Evolutionary conservation across 177 flowering plant species (phyloP), one percentile per base, ranked within the genome.

Genomic region (Vitis hybrid): DNA sequence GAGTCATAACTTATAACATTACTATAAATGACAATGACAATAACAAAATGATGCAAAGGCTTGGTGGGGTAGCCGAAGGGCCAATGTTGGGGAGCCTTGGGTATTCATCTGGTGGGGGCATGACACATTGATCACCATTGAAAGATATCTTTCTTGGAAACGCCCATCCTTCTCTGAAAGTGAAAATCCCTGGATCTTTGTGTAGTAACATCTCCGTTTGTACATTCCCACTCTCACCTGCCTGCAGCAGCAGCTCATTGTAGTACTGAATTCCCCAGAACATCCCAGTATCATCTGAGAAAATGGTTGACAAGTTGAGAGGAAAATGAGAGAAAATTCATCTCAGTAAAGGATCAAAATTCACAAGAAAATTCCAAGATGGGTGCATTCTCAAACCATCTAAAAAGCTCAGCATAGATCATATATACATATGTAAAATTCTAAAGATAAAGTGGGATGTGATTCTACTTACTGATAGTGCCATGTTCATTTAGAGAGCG

Each of bases 281-380:
- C 83, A 90, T 80, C 11, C 93, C 98, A 1, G 87, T 84, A 67
- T 94, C 93, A 78, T 92, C 97, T 90, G 84, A 69, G 66, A 33
- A 70, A 0, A 29, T 39, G 50, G 8, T 33, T 33, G 45, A 33
- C 45, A 5, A 33, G 45, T 33, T 5, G 45, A 33, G 45, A 0
- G 1, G 7, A 6, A 6, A 33, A 33, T 33, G 45, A 33, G 45
- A 33, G 45, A 33, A 33, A 33, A 33, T 26, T 26, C 26, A 26
- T 26, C 26, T 26, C 3, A 26, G 26, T 26, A 26, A 26, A 26
- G 29, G 29, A 26, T 26, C 29, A 26, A 26, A 26, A 26, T 26
- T 26, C 29, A 26, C 29, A 39, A 33, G 45, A 39, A 39, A 39
- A 39, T 5, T 39, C 45, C 8, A 39, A 5, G 45, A 1, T 39